Conservation (phyloP, 1,284 basidiomycete genomes). For the Volvariella volvacea region DNA sequence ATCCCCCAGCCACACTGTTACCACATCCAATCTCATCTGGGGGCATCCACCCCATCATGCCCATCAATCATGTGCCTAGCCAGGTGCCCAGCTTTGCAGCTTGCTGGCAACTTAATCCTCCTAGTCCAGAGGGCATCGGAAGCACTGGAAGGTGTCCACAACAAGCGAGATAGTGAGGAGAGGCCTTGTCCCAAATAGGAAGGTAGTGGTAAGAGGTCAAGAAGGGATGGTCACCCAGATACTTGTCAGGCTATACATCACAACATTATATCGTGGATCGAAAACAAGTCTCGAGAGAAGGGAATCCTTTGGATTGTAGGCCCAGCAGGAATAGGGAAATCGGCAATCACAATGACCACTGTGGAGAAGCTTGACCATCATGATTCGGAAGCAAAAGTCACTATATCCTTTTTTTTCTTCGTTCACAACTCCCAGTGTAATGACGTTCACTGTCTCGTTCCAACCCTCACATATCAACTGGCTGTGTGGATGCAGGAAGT, state of each 20-base stretch:
- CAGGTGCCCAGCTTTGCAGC: no score
- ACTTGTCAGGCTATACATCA: neutral
- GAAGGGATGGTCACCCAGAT: slow-evolving; percentile 1
- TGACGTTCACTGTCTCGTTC: neutral
- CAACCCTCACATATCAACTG: neutral
- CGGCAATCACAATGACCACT: neutral
- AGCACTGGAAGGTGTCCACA: no score
- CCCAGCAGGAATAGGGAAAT: neutral
- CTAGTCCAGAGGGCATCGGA: no score
- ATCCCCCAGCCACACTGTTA: no score
- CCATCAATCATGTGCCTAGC: no score
- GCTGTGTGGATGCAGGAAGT: neutral
- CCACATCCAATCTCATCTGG: no score
- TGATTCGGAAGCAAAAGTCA: neutral
- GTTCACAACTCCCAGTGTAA: neutral
- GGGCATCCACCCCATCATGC: no score
- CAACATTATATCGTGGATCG: neutral
- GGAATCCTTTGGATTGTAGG: neutral
- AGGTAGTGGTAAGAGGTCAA: no score
- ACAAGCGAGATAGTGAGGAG: no score
- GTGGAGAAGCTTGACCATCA: neutral
- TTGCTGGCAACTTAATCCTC: no score
- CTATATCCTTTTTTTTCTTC: neutral
- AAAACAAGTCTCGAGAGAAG: neutral
- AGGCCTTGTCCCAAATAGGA: no score